Conservation (phyloP, 495 filamentous ascomycete species). For the Aspergillus sparsus region DNA sequence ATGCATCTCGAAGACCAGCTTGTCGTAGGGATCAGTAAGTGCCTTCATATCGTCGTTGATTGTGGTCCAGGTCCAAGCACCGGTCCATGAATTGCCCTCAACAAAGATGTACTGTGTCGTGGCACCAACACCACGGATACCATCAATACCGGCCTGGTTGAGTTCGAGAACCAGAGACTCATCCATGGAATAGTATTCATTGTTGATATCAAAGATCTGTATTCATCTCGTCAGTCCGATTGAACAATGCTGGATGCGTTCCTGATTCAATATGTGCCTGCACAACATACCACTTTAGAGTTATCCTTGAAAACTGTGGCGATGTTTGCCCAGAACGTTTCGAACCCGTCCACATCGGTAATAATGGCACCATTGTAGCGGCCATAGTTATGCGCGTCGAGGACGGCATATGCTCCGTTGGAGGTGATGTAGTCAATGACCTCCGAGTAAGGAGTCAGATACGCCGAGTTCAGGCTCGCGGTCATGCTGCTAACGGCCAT, state of each 20-base stretch:
- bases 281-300: constrained; percentile 49
- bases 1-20: constrained; percentile 58
- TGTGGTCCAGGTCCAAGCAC: constrained; percentile 58
- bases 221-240: background rate
- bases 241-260: constrained; percentile 23
- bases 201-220: constrained; percentile 51
- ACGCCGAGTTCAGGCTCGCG: constrained; percentile 40
- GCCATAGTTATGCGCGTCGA: constrained; percentile 75
- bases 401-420: constrained; percentile 63
- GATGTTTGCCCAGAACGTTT: constrained; percentile 64
- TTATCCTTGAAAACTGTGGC: constrained; percentile 61
- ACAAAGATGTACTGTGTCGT: constrained; percentile 71
- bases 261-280: constrained; percentile 5
- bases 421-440: constrained; percentile 53
- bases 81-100: constrained; percentile 70
- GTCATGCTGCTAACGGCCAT: constrained; percentile 55
- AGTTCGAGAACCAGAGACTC: constrained; percentile 66
- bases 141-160: constrained; percentile 74
- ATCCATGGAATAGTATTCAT: constrained; percentile 75
- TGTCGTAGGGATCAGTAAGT: constrained; percentile 61
- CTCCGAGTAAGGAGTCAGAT: constrained; percentile 40
- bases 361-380: constrained; percentile 64
- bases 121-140: constrained; percentile 67
- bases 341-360: constrained; percentile 59
- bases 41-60: constrained; percentile 55